These are phyloP conservation scores for Pyricularia pennisetigena DNA, from an alignment of 2,329 filamentous ascomycete species.

Conservation along the genomic window DNA sequence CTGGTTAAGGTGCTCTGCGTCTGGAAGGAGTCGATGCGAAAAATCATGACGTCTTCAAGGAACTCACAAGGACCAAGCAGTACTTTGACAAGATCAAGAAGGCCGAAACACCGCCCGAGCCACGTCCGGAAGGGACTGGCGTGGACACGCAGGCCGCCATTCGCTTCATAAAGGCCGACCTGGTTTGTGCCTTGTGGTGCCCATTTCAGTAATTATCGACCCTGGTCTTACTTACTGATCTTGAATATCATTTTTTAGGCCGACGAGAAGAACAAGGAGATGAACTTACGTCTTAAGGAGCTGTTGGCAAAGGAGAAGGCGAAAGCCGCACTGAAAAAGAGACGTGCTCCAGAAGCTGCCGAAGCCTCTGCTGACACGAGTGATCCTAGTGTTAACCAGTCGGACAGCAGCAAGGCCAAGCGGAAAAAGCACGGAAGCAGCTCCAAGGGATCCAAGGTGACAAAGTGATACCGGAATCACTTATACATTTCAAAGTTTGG, in stretches of 20 bases:
- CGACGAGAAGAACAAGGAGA: constrained; percentile 42
- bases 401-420: constrained; percentile 4
- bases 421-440: constrained; percentile 2
- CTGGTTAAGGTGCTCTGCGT: constrained; percentile 55
- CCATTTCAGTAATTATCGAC: background rate
- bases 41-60: constrained; percentile 73
- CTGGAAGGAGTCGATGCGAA: constrained; percentile 75
- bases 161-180: constrained; percentile 71
- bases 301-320: constrained; percentile 47
- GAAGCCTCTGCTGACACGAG: background rate
- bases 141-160: constrained; percentile 69
- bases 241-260: constrained; percentile 20
- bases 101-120: constrained; percentile 54
- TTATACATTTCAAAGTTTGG: background rate
- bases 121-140: constrained; percentile 26
- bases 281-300: constrained; percentile 42
- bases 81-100: constrained; percentile 90
- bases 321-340: constrained; percentile 37
- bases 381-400: constrained; percentile 1
- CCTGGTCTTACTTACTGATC: background rate
- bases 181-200: constrained; percentile 39
- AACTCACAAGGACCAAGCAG: constrained; percentile 77
- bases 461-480: background rate
- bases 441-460: background rate
- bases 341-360: constrained; percentile 16